phyloP scores from a whole-genome alignment of 129 eudicot species.

The Mikania micrantha region DNA sequence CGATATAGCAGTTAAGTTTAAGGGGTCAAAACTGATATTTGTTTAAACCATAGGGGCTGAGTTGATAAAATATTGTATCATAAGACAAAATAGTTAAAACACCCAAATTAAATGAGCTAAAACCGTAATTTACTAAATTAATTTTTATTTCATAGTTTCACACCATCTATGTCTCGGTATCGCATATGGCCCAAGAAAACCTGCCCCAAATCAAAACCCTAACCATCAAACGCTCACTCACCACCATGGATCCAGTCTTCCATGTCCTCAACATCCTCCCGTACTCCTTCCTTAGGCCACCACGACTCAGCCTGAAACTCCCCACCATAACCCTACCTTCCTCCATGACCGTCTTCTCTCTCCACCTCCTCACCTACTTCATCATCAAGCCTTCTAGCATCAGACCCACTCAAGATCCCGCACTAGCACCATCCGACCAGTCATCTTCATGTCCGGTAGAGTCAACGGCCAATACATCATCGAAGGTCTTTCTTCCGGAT shows the following conservation, averaged over 20 bases:
- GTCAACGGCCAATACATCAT: conserved; percentile 96
- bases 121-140: too few species aligned
- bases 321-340: conserved; percentile 78
- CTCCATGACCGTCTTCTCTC: conserved; percentile 64
- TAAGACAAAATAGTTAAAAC: too few species aligned
- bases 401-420: conserved; percentile 75
- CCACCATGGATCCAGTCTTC: conserved; percentile 57
- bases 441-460: conserved; percentile 78
- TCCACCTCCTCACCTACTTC: conserved; percentile 92
- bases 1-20: too few species aligned
- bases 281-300: conserved; percentile 74
- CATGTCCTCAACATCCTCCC: conserved; percentile 50
- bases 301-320: conserved; percentile 85
- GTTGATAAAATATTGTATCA: too few species aligned
- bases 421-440: conserved; percentile 76
- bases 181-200: too few species aligned
- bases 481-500: conserved; percentile 82
- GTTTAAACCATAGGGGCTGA: too few species aligned
- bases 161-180: too few species aligned
- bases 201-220: too few species aligned
- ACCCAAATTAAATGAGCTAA: too few species aligned
- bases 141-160: too few species aligned
- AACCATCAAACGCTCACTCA: background rate
- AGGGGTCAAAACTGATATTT: too few species aligned
- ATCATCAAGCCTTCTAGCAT: conserved; percentile 95